These are phyloP conservation scores for Somion occarium DNA, from an alignment of 1,284 basidiomycete genomes.

Conservation along the genomic window DNA sequence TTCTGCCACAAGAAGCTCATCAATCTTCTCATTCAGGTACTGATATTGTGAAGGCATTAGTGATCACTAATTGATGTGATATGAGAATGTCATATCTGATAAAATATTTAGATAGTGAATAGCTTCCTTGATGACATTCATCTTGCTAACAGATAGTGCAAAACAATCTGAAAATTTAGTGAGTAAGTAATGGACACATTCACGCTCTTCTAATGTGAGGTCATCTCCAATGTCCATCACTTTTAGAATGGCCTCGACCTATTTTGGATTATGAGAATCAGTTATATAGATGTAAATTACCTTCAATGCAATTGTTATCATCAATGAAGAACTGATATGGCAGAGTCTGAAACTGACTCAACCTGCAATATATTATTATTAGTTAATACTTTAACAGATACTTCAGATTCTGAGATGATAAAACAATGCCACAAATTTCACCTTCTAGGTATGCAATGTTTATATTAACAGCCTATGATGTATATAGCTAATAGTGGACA, in stretches of 20 bases:
- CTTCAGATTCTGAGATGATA: not conserved
- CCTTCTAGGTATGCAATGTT: not conserved
- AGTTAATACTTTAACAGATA: not conserved
- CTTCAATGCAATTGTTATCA: not conserved
- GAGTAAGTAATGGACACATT: not conserved
- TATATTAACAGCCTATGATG: not conserved
- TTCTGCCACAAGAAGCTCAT: constrained; percentile 28
- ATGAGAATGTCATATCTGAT: constrained; percentile 7
- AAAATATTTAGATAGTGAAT: constrained; percentile 19
- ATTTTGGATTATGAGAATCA: constrained; percentile 19
- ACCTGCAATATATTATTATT: not conserved
- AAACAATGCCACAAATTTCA: not conserved
- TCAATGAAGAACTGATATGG: constrained; percentile 15
- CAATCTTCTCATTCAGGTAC: constrained; percentile 25
- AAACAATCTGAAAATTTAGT: constrained; percentile 15
- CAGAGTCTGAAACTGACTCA: not conserved
- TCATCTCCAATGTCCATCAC: constrained; percentile 17
- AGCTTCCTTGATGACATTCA: constrained; percentile 11
- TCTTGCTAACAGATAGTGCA: constrained; percentile 13
- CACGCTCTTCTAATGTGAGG: constrained; percentile 8
- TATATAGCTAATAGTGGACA: no score
- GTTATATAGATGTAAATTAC: constrained; percentile 13
- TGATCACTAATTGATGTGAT: constrained; percentile 13
- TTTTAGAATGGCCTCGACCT: constrained; percentile 20
- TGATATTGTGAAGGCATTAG: constrained; percentile 25